Evolutionary conservation across 140 eudicot species (phyloP), one percentile per base, ranked within the genome.

Genomic region (Stevia rebaudiana): DNA sequence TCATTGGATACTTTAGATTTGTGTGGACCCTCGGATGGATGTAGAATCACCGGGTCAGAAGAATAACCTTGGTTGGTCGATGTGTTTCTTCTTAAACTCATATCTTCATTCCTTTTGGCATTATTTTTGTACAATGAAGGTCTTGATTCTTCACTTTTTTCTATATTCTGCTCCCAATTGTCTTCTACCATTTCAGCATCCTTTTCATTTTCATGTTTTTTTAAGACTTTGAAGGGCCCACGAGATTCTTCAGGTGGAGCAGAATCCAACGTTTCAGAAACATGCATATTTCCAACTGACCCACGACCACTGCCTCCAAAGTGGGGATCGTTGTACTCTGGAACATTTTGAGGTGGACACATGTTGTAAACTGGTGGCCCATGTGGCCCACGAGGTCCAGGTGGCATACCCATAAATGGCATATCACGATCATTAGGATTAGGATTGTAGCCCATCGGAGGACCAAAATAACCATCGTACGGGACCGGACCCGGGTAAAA

Each of bases 361-460:
- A 88, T 82, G 76, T 80, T 82, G 73, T 79, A 81, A 47, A 83
- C 82, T 48, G 85, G 76, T 9, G 41, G 39, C 39, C 39, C 41
- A 31, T 19, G 61, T 54, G 61, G 61, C 61, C 61, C 61, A 54
- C 61, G 8, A 7, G 63, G n/a, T 31, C 63, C 63, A 31, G 63
- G 63, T 50, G 88, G 67, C 91, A 81, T 87, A 78, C 90, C 95
- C 95, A 82, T 84, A 63, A 70, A 82, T 31, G 88, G 85, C 52
- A 82, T 61, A 35, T 92, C 98, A 4, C 84, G 81, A 35, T 88
- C 90, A 68, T 73, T 83, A 37, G 84, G 80, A 68, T 73, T 83
- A 37, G 84, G 80, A 78, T 82, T 88, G 80, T 78, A 90, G 17
- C 94, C 94, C 90, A 85, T 81, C 31, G 96, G 95, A 68, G 95